A percentile compares a stretch with the other conserved stretches of the same genome.
Conservation (phyloP, 768 basidiomycete genomes). For the Tricholoma matsutake region DNA sequence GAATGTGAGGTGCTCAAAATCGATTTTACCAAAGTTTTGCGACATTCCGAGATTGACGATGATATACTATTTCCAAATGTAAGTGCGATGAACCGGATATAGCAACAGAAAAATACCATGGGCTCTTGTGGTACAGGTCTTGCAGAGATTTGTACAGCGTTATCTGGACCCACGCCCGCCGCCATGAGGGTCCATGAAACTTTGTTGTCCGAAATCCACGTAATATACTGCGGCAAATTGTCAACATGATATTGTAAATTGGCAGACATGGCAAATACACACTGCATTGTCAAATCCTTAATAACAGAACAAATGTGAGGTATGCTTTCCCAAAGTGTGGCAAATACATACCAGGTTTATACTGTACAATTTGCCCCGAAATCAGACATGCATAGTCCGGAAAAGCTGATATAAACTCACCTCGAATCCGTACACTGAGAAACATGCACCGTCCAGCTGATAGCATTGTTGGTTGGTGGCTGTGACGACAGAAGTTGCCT, state of each 20-base stretch:
- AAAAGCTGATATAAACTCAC: conserved; percentile 25
- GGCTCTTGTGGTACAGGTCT: conserved; percentile 81
- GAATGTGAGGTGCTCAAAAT: conserved; percentile 66
- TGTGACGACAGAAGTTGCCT: conserved; percentile 75
- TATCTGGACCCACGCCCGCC: conserved; percentile 63
- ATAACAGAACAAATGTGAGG: background rate
- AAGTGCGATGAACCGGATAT: background rate
- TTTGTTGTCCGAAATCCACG: conserved; percentile 74
- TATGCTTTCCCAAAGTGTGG: background rate
- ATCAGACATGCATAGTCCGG: background rate
- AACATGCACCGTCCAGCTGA: conserved; percentile 54
- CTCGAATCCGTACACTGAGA: conserved; percentile 79
- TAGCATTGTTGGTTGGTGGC: conserved; percentile 71
- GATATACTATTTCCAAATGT: conserved; percentile 54
- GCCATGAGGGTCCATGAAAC: conserved; percentile 74
- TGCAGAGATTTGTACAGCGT: conserved; percentile 53
- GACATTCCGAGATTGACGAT: conserved; percentile 85
- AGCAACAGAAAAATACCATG: conserved; percentile 51
- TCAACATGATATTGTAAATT: background rate
- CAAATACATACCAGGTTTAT: conserved; percentile 35
- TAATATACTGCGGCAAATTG: conserved; percentile 58
- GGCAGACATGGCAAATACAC: conserved; percentile 18
- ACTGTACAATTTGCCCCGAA: conserved; percentile 23
- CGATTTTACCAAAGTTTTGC: conserved; percentile 67
- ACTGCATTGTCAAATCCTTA: conserved; percentile 65